phyloP scores from a whole-genome alignment of 2,329 filamentous ascomycete genomes.

The Lasiodiplodia sp. region DNA sequence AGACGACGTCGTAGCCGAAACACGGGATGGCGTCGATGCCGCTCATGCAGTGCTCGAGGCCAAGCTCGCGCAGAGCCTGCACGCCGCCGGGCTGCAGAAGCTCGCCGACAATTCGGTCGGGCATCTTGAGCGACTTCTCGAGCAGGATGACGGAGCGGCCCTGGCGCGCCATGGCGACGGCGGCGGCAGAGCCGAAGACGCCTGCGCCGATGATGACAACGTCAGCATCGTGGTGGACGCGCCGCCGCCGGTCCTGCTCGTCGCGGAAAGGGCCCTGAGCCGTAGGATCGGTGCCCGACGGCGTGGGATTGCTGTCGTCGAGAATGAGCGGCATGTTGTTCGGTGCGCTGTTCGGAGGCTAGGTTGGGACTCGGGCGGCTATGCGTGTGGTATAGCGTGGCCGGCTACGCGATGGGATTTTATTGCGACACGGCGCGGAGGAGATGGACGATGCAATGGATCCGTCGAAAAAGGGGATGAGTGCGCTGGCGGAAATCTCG shows the following conservation, averaged over 20 bases:
- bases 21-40: conserved; percentile 86
- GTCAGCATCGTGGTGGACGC: conserved; percentile 71
- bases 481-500: too few species aligned
- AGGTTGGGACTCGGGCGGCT: background rate
- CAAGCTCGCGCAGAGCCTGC: conserved; percentile 78
- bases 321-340: conserved; percentile 27
- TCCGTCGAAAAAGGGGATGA: background rate
- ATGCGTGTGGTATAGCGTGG: background rate
- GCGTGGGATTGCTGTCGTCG: conserved; percentile 20
- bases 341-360: background rate
- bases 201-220: conserved; percentile 93
- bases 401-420: background rate
- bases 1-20: conserved; percentile 87
- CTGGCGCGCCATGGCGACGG: conserved; percentile 84
- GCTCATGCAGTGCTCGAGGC: conserved; percentile 80
- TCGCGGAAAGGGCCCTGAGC: conserved; percentile 7
- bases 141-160: conserved; percentile 89
- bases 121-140: conserved; percentile 88
- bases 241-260: conserved; percentile 47
- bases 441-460: background rate
- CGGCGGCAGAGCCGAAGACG: conserved; percentile 85
- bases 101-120: conserved; percentile 95
- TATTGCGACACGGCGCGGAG: background rate
- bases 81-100: conserved; percentile 92
- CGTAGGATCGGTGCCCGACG: conserved; percentile 12